Evolutionary conservation across 768 basidiomycete species (phyloP), one percentile per base, ranked within the genome.

Genomic region (Kondoa malvinella): DNA sequence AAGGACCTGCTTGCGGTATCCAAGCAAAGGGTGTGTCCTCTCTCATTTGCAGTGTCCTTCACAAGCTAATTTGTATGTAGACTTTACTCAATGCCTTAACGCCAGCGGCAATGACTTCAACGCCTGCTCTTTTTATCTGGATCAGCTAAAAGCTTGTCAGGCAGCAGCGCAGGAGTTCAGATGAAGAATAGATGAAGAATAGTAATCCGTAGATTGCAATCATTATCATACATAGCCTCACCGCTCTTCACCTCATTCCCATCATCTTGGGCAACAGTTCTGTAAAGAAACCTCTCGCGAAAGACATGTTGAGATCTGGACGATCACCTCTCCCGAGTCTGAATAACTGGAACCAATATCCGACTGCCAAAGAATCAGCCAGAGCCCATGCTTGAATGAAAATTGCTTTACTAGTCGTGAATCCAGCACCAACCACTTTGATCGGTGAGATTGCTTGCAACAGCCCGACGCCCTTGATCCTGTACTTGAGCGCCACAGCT

Each of bases 61-160:
- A 31, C 25, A 58, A 27, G 65, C 27, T 58, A 16, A 15, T 27
- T 60, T 15, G 30, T 31, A 26, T 63, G n/a, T 71, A 87, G 87
- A 92, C 63, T 89, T 92, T 78, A 87, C 88, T 12, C 82, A 81
- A 75, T 94, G 90, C 77, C 79, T 92, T 58, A 88, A 90, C 75
- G 86, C 85, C 76, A 87, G 86, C 21, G 86, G 87, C 73, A 78
- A 88, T 72, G 83, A 82, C 68, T 71, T 73, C 65, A 25, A 64
- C 56, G 84, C 87, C 3, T 92, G 90, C 79, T 80, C 83, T 21
- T 92, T 86, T 83, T 92, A 89, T 75, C 84, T 91, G 31, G 88
- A 91, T 12, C 31, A 59, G 15, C 61, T 63, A 3, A 63, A 63
- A 33, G 61, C 61, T 15, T 63, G 61, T n/a, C 61, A 63, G 33